phyloP scores from a whole-genome alignment of 169 alveolate species.

The Plasmodium gonderi region DNA sequence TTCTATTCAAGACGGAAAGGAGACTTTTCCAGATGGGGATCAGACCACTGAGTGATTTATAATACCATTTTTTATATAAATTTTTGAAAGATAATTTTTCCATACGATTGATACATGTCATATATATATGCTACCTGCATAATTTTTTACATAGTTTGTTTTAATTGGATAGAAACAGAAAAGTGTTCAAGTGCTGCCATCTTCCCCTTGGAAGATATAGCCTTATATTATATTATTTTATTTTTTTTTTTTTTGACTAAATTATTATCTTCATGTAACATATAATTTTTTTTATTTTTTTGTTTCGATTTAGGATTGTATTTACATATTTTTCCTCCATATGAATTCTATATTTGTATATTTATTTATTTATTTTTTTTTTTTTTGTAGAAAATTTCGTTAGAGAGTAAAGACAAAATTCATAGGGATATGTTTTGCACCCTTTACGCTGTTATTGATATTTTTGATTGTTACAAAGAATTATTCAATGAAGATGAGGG shows the following conservation, averaged over 20 bases:
- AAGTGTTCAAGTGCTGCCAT: background rate
- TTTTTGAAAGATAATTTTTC: background rate
- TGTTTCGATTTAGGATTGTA: too few relatives aligned
- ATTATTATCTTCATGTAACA: background rate
- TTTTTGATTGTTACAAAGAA: slow-evolving; percentile 33
- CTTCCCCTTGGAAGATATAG: too few relatives aligned
- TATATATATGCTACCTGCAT: background rate
- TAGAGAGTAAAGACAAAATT: slow-evolving; percentile 21
- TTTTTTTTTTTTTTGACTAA: too few relatives aligned
- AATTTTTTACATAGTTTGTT: background rate
- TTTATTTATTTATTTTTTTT: background rate
- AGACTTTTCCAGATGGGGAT: background rate
- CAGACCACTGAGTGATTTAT: background rate
- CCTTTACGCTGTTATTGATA: slow-evolving; percentile 52
- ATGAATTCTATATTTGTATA: background rate
- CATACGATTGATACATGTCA: background rate
- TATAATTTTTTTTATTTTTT: too few relatives aligned
- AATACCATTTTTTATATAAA: background rate
- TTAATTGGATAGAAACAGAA: background rate
- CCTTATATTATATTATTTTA: too few relatives aligned
- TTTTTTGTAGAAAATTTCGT: slow-evolving; percentile 31
- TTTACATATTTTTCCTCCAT: background rate
- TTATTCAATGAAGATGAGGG: slow-evolving; percentile 54
- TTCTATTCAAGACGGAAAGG: background rate
- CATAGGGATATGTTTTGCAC: slow-evolving; percentile 55